Evolutionary conservation across 2,329 filamentous ascomycete genomes (phyloP), one percentile per base, ranked within the genome.

Genomic region (Aspergillus tubingensis): DNA sequence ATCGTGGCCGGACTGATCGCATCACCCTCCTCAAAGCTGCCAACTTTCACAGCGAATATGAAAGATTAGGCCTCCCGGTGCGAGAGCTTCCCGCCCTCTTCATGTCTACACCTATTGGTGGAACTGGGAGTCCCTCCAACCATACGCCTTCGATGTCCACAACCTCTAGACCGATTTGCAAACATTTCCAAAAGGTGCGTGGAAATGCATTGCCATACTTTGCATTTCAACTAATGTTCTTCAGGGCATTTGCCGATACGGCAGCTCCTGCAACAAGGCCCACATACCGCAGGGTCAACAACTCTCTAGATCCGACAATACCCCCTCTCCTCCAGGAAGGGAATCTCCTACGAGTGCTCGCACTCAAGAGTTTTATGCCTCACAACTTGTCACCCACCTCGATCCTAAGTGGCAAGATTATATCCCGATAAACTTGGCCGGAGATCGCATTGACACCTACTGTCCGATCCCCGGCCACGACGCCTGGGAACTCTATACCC

Each of bases 1-100:
- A 84, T 66, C 76, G 74, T 47, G 81, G 80, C 47, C 78, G 80
- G 59, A 71, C 74, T 7, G 78, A 83, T 23, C 80, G 80, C 54
- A 81, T 88, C 60, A 87, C 85, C 0, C 80, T 88, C 10, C 70
- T 88, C 47, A 80, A 80, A 60, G 80, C 79, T n/a, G 72, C 81
- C 23, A 74, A 75, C 2, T 83, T 85, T 62, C 82, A 84, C 62
- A 72, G 76, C 2, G 82, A 87, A 60, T 88, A 85, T 59, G 73
- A 76, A 48, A 80, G 76, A 44, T 78, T 87, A 21, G 79, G 77
- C 19, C 73, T 88, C 60, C 77, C 77, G 6, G 70, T 85, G 21
- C 81, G 82, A 38, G 81, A 85, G 58, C 73, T 87, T 8, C 80
- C 79, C 1, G 77, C 78, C 0, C 76, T 87, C 15, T 88, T 88